Evolutionary conservation across 352 stramenopile species (phyloP), one percentile per base, ranked within the genome.

Genomic region (Phytophthora multivora): DNA sequence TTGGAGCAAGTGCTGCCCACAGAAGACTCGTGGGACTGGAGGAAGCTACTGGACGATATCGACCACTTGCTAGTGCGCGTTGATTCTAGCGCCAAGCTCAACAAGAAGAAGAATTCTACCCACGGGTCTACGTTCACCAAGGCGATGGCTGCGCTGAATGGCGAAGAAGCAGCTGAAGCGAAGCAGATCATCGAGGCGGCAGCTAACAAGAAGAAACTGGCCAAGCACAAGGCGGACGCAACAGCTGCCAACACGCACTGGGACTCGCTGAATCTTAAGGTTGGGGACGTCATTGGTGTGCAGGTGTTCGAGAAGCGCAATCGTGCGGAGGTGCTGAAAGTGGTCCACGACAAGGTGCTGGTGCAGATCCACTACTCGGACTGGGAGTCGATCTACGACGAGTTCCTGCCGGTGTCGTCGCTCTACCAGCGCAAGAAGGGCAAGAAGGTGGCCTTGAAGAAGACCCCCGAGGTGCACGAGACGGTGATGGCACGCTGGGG

Each of bases 321-420:
- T 45, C 74, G 78, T 25, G 83, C 83, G 4, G 59, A 86, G 39
- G 76, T 93, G 31, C 54, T 87, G 18, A 83, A 87, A 53, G 71
- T 93, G 19, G 78, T 79, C 51, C 65, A 74, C 45, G 80, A 91
- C 55, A 83, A 89, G 65, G 77, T 91, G 50, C 68, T 93, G 33
- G 81, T 90, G 47, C 81, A 90, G 43, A 76, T 93, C 26, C 83
- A 93, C 56, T 93, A 93, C 59, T 77, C 84, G 3, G 79, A 91
- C 62, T 93, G 83, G 83, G 80, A 83, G 18, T 91, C 81, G 36
- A 89, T 93, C 58, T 93, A 93, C 62, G 83, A 93, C 56, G 83
- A 93, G 66, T 91, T 88, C 47, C 33, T 91, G 30, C 83, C 83
- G 5, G 68, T 93, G 15, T 76, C 64, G 23, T 75, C 73, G 46